Evolutionary conservation across 2,329 filamentous ascomycete genomes (phyloP), one percentile per base, ranked within the genome.

Genomic region (Neoscytalidium dimidiatum): DNA sequence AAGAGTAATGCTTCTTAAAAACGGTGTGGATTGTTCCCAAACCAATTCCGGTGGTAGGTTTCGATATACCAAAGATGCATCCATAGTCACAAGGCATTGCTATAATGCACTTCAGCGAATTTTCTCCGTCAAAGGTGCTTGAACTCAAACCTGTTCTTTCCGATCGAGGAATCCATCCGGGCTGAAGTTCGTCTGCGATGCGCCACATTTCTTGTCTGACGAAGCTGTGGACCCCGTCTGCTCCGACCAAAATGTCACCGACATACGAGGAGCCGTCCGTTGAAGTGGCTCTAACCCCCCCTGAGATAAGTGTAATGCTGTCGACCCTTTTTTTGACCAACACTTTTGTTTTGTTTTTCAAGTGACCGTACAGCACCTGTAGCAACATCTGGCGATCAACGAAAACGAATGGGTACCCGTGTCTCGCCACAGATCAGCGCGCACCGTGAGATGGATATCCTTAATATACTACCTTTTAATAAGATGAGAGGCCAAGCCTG

Each of bases 351-450:
- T 58, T 58, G 35, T n/a, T 11, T 26, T 58, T 26, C 4, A 56
- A 13, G 33, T 56, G 19, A 8, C 71, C 65, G 38, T 71, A 71
- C 4, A 75, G 48, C 7, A 68, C 68, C 61, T 69, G 49, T 23
- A 61, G n/a, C 17, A 61, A n/a, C 63, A 61, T 49, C 28, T 65
- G 63, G n/a, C 64, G 64, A 33, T 66, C 44, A 23, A 66, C n/a
- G 19, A 63, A 66, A 29, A 63, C 33, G 2, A 35, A 21, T 28
- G 35, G 38, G 19, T 65, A 65, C n/a, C 51, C 51, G 33, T 23
- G 14, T 23, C n/a, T n/a, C n/a, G n/a, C n/a, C n/a, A n/a, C n/a
- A n/a, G n/a, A n/a, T n/a, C n/a, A n/a, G n/a, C n/a, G n/a, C n/a
- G n/a, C n/a, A n/a, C n/a, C n/a, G n/a, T n/a, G n/a, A n/a, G n/a